A percentile compares a stretch with the other conserved stretches of the same genome.
Conservation (phyloP, 352 stramenopile species). For the Pythium guiyangense region DNA sequence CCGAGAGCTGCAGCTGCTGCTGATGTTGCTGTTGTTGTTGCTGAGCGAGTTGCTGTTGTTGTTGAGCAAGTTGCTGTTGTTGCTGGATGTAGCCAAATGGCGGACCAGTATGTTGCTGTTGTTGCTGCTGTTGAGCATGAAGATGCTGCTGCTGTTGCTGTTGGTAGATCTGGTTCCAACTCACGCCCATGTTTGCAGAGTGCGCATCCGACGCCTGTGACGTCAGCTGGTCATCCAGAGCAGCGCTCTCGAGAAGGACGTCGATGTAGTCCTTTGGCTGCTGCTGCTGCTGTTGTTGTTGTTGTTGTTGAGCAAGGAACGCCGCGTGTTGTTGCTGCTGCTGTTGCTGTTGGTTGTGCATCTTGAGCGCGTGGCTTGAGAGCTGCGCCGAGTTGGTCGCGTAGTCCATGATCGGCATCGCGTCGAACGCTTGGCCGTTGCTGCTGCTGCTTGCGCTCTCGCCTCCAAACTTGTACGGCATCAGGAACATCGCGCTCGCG, state of each 20-base stretch:
- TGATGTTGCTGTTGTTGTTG: constrained; percentile 14
- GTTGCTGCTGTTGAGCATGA: too few relatives aligned
- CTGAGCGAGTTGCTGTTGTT: constrained; percentile 4
- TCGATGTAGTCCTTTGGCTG: constrained; percentile 51
- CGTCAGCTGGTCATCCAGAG: constrained; percentile 40
- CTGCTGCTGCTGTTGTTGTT: constrained; percentile 17
- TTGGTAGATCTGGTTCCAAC: constrained; percentile 6
- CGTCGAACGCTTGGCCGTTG: constrained; percentile 12
- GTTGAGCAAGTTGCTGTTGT: neutral
- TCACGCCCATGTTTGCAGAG: constrained; percentile 7
- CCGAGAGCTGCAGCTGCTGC: constrained; percentile 26
- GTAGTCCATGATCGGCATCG: constrained; percentile 22
- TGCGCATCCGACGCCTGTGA: constrained; percentile 24
- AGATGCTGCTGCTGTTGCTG: constrained; percentile 8
- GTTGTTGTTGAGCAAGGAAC: neutral
- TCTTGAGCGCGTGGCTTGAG: constrained; percentile 12
- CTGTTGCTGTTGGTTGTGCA: constrained; percentile 24
- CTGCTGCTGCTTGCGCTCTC: constrained; percentile 4
- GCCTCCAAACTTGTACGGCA: constrained; percentile 34
- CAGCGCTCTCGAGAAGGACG: constrained; percentile 51
- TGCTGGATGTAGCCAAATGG: neutral
- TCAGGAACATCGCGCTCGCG: constrained; percentile 2
- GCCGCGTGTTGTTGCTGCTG: neutral
- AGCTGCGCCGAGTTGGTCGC: constrained; percentile 12
- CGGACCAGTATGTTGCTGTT: neutral